Conservation (phyloP, 108 stramenopile genomes). For the Pseudonitzschia pungens region DNA sequence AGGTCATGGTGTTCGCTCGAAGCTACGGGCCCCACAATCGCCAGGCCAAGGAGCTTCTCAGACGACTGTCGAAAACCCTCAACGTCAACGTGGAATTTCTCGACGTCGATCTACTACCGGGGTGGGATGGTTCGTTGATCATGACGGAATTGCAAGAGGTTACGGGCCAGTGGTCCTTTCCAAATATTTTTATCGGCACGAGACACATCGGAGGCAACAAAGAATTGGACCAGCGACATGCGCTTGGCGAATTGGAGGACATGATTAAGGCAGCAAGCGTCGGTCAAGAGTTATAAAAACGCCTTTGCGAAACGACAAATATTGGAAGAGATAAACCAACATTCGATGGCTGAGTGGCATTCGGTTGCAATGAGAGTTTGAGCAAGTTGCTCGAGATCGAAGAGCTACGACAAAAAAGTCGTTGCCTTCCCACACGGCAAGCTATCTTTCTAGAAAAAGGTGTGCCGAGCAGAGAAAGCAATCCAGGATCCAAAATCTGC, state of each 20-base stretch:
- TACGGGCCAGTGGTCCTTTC: conserved; percentile 39
- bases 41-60: conserved; percentile 24
- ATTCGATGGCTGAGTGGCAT: too few relatives aligned
- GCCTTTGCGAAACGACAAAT: background rate
- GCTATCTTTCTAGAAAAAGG: too few relatives aligned
- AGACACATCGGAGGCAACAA: conserved; percentile 36
- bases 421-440: too few relatives aligned
- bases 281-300: conserved; percentile 27
- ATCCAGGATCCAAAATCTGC: too few relatives aligned
- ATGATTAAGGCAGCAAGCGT: conserved; percentile 18
- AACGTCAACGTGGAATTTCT: conserved; percentile 25
- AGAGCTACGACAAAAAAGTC: too few relatives aligned
- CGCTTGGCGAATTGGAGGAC: conserved; percentile 32
- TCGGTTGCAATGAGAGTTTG: too few relatives aligned
- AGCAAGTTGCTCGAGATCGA: too few relatives aligned
- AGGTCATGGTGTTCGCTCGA: conserved; percentile 43
- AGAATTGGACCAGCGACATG: conserved; percentile 34
- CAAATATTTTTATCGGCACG: conserved; percentile 36
- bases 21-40: conserved; percentile 34
- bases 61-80: conserved; percentile 14
- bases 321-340: background rate
- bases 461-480: too few relatives aligned
- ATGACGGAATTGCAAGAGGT: conserved; percentile 25
- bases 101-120: conserved; percentile 35
- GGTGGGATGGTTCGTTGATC: conserved; percentile 30